These are phyloP conservation scores for Amaranthus cruentus DNA, from an alignment of 148 eudicot species.

Conservation along the genomic window DNA sequence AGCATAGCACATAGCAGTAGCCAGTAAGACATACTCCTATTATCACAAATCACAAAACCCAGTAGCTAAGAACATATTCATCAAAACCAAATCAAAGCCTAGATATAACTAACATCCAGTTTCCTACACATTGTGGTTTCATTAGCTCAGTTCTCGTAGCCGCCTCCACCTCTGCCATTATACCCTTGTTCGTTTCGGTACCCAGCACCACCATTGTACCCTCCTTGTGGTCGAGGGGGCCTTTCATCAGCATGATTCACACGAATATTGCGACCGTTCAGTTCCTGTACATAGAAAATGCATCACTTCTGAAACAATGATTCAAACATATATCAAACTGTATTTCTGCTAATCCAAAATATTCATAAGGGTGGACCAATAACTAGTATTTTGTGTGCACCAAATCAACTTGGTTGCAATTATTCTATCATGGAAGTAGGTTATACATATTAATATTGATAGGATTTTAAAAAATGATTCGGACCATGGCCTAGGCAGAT, in stretches of 20 bases:
- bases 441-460: too few species aligned
- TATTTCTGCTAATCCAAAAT: too few species aligned
- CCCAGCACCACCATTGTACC: neutral
- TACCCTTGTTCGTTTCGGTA: too few species aligned
- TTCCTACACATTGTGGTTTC: too few species aligned
- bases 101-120: too few species aligned
- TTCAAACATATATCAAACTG: neutral
- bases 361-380: too few species aligned
- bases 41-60: neutral
- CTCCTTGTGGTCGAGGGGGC: constrained; percentile 14
- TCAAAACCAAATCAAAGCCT: neutral
- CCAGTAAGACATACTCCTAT: neutral
- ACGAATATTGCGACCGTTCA: constrained; percentile 48
- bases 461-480: too few species aligned
- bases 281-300: constrained; percentile 27
- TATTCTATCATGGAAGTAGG: neutral
- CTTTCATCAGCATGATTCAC: constrained; percentile 45
- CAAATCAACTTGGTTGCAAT: too few species aligned
- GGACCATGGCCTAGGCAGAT: too few species aligned
- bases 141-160: neutral
- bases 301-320: neutral
- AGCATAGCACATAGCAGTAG: constrained; percentile 1
- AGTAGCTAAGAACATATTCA: neutral
- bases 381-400: too few species aligned
- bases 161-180: too few species aligned